Percentiles rank a stretch among this genome's conserved stretches.
Evolutionary conservation across 768 basidiomycete genomes (phyloP).

Genomic region (Pulveroboletus sp.): DNA sequence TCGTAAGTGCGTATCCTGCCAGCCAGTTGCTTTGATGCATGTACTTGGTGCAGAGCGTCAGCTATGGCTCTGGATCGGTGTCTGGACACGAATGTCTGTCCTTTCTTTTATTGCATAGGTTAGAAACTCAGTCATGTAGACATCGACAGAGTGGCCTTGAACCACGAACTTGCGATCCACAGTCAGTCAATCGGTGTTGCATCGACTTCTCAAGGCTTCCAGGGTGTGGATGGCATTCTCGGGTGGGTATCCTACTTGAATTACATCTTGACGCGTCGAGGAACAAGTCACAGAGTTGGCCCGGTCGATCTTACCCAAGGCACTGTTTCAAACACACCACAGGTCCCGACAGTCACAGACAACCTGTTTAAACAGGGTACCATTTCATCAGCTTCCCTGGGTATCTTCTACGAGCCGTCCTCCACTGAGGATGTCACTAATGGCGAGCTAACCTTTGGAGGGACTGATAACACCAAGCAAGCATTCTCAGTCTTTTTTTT

Average conservation of each 20-base stretch:
- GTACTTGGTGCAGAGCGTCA: conserved; percentile 40
- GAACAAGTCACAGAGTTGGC: conserved; percentile 37
- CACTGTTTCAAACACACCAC: conserved; percentile 38
- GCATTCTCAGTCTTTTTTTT: not conserved
- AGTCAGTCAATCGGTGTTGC: conserved; percentile 50
- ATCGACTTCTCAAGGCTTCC: conserved; percentile 40
- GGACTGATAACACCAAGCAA: conserved; percentile 46
- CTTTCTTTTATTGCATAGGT: not conserved
- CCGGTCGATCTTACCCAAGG: conserved; percentile 47
- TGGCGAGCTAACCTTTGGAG: conserved; percentile 57
- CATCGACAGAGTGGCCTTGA: conserved; percentile 46
- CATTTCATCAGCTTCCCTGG: conserved; percentile 45
- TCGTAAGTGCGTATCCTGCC: conserved; percentile 27
- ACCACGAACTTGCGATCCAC: conserved; percentile 38
- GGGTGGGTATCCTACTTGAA: conserved; percentile 31
- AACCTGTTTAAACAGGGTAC: conserved; percentile 48
- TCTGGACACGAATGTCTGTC: conserved; percentile 48
- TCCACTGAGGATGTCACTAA: conserved; percentile 37
- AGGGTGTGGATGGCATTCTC: conserved; percentile 51
- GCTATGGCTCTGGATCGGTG: conserved; percentile 55
- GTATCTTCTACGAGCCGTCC: conserved; percentile 53
- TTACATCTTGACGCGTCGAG: not conserved
- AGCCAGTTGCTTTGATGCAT: not conserved
- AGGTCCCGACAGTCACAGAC: conserved; percentile 56
- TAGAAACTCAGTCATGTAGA: conserved; percentile 27